phyloP scores from a whole-genome alignment of 139 green algal species.

The Chlorella sorokiniana region DNA sequence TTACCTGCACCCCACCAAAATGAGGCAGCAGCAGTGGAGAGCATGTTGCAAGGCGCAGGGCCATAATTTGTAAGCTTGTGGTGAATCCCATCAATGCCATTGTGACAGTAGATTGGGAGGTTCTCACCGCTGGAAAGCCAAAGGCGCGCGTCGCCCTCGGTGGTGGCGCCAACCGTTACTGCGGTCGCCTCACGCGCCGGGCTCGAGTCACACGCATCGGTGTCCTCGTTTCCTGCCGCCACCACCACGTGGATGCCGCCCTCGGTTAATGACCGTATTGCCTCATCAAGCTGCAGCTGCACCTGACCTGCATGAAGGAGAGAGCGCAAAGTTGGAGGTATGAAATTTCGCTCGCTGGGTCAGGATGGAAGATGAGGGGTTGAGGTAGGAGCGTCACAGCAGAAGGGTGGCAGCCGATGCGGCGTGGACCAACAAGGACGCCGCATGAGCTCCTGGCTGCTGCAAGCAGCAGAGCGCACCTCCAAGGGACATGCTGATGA shows the following conservation, averaged over 20 bases:
- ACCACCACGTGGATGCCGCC: conserved; percentile 58
- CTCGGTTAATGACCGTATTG: conserved; percentile 54
- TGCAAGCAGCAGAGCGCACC: not conserved
- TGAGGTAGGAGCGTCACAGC: not conserved
- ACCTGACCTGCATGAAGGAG: conserved; percentile 38
- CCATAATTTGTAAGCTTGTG: not conserved
- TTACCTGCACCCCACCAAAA: not conserved
- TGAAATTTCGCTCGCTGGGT: not conserved
- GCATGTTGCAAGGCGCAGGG: not conserved
- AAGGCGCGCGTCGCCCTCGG: conserved; percentile 29
- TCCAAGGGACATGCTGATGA: conserved; percentile 70
- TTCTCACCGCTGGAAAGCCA: conserved; percentile 33
- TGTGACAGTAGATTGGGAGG: not conserved
- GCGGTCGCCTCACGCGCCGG: conserved; percentile 36
- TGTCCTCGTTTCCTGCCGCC: conserved; percentile 56
- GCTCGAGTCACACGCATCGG: conserved; percentile 44
- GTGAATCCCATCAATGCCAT: not conserved
- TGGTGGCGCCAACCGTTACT: conserved; percentile 41
- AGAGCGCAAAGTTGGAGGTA: not conserved
- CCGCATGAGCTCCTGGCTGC: not conserved
- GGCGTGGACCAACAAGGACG: not conserved
- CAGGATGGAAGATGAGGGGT: not conserved
- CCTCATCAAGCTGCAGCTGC: conserved; percentile 59
- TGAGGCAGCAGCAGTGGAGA: not conserved
- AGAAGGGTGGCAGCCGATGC: not conserved